Conservation (phyloP, 306 rosid genomes). For the Rosa persica region DNA sequence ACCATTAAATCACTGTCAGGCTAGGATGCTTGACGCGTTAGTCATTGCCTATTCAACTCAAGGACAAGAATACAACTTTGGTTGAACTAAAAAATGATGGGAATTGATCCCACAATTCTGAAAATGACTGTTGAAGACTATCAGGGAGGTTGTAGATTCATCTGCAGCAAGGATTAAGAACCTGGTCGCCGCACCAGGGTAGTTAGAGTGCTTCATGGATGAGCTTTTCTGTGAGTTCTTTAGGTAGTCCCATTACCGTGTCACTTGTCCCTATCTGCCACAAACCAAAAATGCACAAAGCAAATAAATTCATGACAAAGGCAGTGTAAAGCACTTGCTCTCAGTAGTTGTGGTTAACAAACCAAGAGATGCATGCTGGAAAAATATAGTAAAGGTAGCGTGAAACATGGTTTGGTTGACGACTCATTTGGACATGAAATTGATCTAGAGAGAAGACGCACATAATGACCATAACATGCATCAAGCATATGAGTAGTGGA, state of each 20-base stretch:
- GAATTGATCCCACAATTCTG: neutral
- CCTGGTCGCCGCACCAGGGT: slow-evolving; percentile 1
- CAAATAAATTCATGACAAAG: neutral
- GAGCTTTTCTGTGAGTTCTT: slow-evolving; percentile 70
- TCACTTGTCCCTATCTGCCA: slow-evolving; percentile 76
- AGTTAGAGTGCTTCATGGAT: slow-evolving; percentile 61
- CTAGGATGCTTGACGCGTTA: neutral
- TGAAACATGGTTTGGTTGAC: neutral
- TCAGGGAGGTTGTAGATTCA: neutral
- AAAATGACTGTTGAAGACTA: neutral
- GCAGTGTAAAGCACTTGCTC: neutral
- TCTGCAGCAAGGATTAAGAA: neutral
- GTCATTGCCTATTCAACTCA: neutral
- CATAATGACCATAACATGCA: slow-evolving; percentile 3
- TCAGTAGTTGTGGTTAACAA: neutral
- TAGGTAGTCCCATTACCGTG: slow-evolving; percentile 95
- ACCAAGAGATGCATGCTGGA: neutral
- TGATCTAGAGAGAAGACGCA: neutral
- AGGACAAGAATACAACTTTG: neutral
- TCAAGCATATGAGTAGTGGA: neutral
- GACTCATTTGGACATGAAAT: neutral
- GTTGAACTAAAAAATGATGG: neutral
- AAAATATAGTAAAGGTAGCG: neutral
- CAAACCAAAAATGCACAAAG: slow-evolving; percentile 15
- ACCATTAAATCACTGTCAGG: neutral